Base-by-base conservation (phyloP, 2,329 filamentous ascomycete genomes). In the Sarocladiaceae sp. region DNA sequence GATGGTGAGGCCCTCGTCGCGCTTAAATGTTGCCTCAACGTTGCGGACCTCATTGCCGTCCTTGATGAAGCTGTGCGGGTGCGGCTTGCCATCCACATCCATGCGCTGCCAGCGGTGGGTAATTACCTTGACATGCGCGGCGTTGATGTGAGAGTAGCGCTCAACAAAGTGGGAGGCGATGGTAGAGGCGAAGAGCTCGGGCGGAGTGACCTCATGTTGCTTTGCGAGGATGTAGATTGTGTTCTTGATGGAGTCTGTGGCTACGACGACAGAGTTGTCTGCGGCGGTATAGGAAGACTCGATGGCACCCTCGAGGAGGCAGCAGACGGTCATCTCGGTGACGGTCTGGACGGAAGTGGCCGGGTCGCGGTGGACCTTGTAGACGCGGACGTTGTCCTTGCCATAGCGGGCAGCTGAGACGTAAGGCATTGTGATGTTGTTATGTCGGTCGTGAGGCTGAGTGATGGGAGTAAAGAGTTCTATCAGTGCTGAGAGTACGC, bases 201-300 rank as follows among this genome's bases (percentile, higher is more conserved):
- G 91, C 13, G 93, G 90, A 55, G 83, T 88, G 56, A 98, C 85
- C 26, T 90, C 87, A 70, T 94, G 76, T 68, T 94, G 84, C 72
- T 95, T 96, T 59, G 93, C 91, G 60, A 88, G 84, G 69, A 98
- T 89, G 73, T 93, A 95, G 61, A 87, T 83, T 56, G 86, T 97
- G 70, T 98, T 95, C 74, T 98, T 98, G 71, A 97, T 95, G 20
- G 89, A 91, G 68, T 98, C 93, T 49, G 93, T 98, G 51, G 93
- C 89, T 49, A 98, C 91, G 47, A 98, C 81, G 52, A 94, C 87
- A 57, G 83, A 86, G 76, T 98, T 98, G 72, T 98, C 90, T 56
- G 88, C 91, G 59, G 78, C 67, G 50, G 91, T 98, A 76, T 95
- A 98, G 52, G 88, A 94, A 50, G 58, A 79, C 45, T 93, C 87